These are phyloP conservation scores for Mucor velutinosus DNA, from an alignment of 371 early-diverging fungal genomes.

Conservation along the genomic window DNA sequence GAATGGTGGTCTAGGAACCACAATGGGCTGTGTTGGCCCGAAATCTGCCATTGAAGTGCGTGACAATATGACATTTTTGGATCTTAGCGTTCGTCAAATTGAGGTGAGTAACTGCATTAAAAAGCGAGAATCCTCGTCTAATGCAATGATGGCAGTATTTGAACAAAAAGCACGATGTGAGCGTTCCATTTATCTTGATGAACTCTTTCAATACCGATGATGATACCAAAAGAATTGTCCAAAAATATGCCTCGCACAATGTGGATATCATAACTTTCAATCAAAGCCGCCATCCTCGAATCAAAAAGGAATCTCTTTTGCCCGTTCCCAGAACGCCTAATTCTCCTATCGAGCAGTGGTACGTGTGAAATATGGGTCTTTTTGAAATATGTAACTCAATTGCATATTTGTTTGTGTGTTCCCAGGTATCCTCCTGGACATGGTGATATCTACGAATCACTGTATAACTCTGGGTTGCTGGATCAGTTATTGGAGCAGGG, in stretches of 20 bases:
- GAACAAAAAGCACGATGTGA: constrained; percentile 85
- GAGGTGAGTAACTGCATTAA: constrained; percentile 62
- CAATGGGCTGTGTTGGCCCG: constrained; percentile 99
- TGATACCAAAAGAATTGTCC: constrained; percentile 95
- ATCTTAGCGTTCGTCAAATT: constrained; percentile 98
- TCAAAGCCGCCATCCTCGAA: constrained; percentile 96
- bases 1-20: constrained; percentile 99
- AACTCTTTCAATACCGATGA: constrained; percentile 99
- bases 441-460: constrained; percentile 97
- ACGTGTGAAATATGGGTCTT: not conserved
- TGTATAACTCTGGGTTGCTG: constrained; percentile 93
- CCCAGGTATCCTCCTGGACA: constrained; percentile 99
- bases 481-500: constrained; percentile 96
- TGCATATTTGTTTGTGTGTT: not conserved
- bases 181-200: constrained; percentile 99
- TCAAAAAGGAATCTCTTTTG: constrained; percentile 93
- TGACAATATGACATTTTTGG: constrained; percentile 98
- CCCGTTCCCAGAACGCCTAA: constrained; percentile 80
- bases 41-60: constrained; percentile 99
- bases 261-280: constrained; percentile 96
- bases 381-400: not conserved
- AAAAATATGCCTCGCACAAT: constrained; percentile 92
- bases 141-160: constrained; percentile 63
- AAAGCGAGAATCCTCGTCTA: not conserved
- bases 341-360: constrained; percentile 59